phyloP scores from a whole-genome alignment of 164 flowering plant genomes.

The Tinospora cordifolia region DNA sequence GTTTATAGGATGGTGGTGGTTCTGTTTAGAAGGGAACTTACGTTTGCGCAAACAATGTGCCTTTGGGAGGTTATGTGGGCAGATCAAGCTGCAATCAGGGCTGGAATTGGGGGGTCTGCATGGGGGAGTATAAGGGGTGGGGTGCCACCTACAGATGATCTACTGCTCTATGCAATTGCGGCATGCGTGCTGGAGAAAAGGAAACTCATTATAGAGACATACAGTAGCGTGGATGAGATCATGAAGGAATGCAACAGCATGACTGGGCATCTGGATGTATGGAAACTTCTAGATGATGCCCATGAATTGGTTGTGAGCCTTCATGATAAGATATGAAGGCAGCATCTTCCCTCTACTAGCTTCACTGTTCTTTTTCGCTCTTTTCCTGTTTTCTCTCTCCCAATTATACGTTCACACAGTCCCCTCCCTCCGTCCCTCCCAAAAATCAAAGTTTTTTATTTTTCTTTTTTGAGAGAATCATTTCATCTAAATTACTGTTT shows the following conservation, averaged over 20 bases:
- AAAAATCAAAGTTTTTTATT: too few species aligned
- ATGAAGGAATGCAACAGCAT: conserved; percentile 84
- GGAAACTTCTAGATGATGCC: conserved; percentile 94
- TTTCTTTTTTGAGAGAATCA: too few species aligned
- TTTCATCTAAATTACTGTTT: too few species aligned
- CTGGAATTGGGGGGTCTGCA: conserved; percentile 74
- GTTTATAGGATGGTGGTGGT: conserved; percentile 98
- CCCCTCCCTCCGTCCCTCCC: too few species aligned
- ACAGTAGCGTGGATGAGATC: conserved; percentile 91
- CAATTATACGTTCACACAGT: too few species aligned
- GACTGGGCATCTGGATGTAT: conserved; percentile 30
- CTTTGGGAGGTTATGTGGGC: conserved; percentile 99
- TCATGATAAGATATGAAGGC: conserved; percentile 45
- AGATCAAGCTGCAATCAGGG: conserved; percentile 86
- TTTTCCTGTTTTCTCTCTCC: too few species aligned
- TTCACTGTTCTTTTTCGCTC: too few species aligned
- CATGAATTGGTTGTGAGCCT: conserved; percentile 41
- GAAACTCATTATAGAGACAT: conserved; percentile 79
- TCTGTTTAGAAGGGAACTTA: conserved; percentile 81
- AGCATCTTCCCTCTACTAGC: too few species aligned
- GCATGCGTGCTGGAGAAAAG: conserved; percentile 82
- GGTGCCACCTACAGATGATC: conserved; percentile 13
- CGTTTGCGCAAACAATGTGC: conserved; percentile 78
- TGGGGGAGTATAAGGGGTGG: conserved; percentile 55
- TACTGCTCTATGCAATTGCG: conserved; percentile 11